Evolutionary conservation across 768 basidiomycete genomes (phyloP).

Genomic region (Lactarius akahatsu): DNA sequence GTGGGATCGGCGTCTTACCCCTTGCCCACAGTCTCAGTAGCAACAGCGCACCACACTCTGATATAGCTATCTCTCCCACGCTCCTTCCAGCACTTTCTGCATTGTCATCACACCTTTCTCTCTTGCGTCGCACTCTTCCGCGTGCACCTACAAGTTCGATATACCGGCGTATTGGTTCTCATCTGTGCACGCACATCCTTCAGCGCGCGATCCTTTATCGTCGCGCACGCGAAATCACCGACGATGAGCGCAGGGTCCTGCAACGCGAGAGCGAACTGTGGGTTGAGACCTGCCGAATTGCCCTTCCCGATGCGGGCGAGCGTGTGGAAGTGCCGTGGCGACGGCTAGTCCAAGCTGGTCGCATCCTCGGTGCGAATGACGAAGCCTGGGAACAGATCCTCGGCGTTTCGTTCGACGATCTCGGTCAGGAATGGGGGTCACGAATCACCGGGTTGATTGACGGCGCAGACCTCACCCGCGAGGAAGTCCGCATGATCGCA

Average conservation of each 20-base stretch:
- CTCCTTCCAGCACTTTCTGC: constrained; percentile 75
- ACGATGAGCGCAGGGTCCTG: constrained; percentile 59
- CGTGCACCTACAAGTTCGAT: constrained; percentile 53
- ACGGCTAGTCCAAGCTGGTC: constrained; percentile 65
- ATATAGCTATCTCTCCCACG: constrained; percentile 60
- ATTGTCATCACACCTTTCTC: constrained; percentile 74
- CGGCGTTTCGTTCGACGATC: constrained; percentile 4
- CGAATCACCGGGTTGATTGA: constrained; percentile 53
- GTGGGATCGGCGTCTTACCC: constrained; percentile 26
- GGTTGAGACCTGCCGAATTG: constrained; percentile 73
- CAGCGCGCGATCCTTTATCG: constrained; percentile 83
- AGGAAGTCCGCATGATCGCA: constrained; percentile 59
- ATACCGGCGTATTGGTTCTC: constrained; percentile 72
- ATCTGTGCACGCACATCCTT: constrained; percentile 73
- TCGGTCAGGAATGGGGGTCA: constrained; percentile 51
- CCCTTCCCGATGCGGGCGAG: constrained; percentile 49
- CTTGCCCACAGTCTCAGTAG: constrained; percentile 37
- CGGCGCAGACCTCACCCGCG: constrained; percentile 58
- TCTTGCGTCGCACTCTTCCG: constrained; percentile 65
- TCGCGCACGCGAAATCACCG: constrained; percentile 57
- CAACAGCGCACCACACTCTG: constrained; percentile 33
- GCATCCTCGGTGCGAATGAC: constrained; percentile 60
- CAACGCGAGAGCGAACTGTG: constrained; percentile 76
- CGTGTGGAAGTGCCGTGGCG: constrained; percentile 78
- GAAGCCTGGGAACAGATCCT: constrained; percentile 24